These are phyloP conservation scores for Tetradesmus lagerheimii DNA, from an alignment of 139 green algal species.

Conservation along the genomic window DNA sequence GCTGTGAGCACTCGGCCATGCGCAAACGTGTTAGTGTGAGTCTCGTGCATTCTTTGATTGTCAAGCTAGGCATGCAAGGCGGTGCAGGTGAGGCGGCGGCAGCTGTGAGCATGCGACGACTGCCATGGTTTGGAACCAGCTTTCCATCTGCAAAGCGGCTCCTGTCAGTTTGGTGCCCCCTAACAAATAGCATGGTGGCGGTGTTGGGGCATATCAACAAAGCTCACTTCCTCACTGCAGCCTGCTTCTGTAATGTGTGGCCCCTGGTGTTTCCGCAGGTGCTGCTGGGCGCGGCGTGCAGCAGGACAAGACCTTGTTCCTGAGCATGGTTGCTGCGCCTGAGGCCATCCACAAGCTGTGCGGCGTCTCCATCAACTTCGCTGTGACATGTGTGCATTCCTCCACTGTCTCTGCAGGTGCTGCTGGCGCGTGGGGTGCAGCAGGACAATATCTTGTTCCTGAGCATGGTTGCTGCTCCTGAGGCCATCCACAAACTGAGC, in stretches of 20 bases:
- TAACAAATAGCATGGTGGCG: no score
- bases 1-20: background rate
- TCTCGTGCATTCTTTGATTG: no score
- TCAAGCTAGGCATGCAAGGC: slow-evolving; percentile 76
- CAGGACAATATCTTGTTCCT: slow-evolving; percentile 93
- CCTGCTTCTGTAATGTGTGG: no score
- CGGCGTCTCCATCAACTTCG: background rate
- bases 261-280: background rate
- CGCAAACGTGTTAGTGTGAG: no score
- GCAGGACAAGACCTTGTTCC: slow-evolving; percentile 90
- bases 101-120: no score
- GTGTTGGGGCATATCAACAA: no score
- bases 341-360: slow-evolving; percentile 54
- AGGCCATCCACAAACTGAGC: slow-evolving; percentile 86
- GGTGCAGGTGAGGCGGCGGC: slow-evolving; percentile 69
- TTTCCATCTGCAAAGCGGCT: no score
- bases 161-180: no score
- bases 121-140: no score
- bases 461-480: slow-evolving; percentile 86
- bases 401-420: slow-evolving; percentile 64
- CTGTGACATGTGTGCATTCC: background rate
- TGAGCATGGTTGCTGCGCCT: slow-evolving; percentile 59
- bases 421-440: slow-evolving; percentile 89
- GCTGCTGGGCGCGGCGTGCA: no score
- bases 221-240: no score